Base-by-base conservation (phyloP, 768 basidiomycete genomes). In the Suillus occidentalis region DNA sequence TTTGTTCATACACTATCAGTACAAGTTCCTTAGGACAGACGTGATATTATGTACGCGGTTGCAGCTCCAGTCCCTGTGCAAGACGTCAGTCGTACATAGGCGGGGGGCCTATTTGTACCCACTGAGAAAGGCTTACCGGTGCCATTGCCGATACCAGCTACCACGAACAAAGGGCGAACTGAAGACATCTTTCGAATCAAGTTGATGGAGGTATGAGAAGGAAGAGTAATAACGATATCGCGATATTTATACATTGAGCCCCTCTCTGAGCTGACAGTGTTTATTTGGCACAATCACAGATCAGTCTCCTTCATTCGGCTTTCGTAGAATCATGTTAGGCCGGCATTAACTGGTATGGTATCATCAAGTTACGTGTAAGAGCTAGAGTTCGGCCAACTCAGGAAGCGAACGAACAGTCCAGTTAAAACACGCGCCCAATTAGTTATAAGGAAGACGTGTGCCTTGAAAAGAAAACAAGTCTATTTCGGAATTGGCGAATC, bases 111-210 rank as follows among this genome's bases (percentile, higher is more conserved):
- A 28, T 28, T 28, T 28, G 28, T 28, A 28, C 28, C 3, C 28
- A 28, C 28, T 28, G 28, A 28, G 28, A 28, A 28, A 28, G 28
- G 3, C 28, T 28, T 28, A 28, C 28, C 28, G 3, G 3, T 28
- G 28, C 28, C 28, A 28, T 28, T 28, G 28, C 28, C 3, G 28
- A 28, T 28, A 28, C 28, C 28, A 67, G 85, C 84, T 47, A 89
- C 82, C 39, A 89, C 82, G 49, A 89, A 76, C 55, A 89, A 81
- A 16, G 82, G 83, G 57, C 84, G 83, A 37, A 77, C 69, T 37
- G 71, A 65, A 65, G 77, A 70, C 72, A 80, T 73, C 62, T 61
- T 36, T 39, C n/a, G n/a, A n/a, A n/a, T n/a, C 36, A 61, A 52
- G n/a, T 52, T 58, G 58, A 18, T 61, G 28, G 34, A 64, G 22